Evolutionary conservation across 2,329 filamentous ascomycete genomes (phyloP).

Genomic region (Microcyclospora pomicola): DNA sequence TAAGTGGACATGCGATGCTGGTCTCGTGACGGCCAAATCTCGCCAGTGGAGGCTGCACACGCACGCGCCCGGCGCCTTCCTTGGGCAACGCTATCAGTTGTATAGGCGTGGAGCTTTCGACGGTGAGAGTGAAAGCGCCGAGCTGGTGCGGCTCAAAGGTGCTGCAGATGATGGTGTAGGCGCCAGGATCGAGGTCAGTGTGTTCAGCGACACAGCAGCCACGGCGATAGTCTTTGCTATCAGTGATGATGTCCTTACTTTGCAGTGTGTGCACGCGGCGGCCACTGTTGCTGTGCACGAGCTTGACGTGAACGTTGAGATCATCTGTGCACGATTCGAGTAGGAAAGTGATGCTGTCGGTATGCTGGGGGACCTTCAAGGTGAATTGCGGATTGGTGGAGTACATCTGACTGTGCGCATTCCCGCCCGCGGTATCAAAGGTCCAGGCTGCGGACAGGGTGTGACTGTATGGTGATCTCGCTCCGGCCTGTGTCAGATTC

Average conservation of each 20-base stretch:
- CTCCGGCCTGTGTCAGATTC: slow-evolving; percentile 45
- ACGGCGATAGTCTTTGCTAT: slow-evolving; percentile 79
- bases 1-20: slow-evolving; percentile 40
- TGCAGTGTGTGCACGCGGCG: slow-evolving; percentile 56
- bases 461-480: slow-evolving; percentile 45
- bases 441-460: slow-evolving; percentile 59
- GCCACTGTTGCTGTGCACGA: slow-evolving; percentile 59
- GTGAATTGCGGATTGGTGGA: slow-evolving; percentile 79
- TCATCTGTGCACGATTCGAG: slow-evolving; percentile 54
- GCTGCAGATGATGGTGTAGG: slow-evolving; percentile 79
- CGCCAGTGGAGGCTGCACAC: slow-evolving; percentile 42
- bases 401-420: slow-evolving; percentile 61
- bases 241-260: slow-evolving; percentile 62
- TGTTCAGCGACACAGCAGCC: slow-evolving; percentile 60
- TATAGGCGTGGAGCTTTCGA: slow-evolving; percentile 51
- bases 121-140: slow-evolving; percentile 58
- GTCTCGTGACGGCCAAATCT: slow-evolving; percentile 37
- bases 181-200: slow-evolving; percentile 48
- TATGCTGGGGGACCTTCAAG: slow-evolving; percentile 42
- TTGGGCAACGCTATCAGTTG: slow-evolving; percentile 48
- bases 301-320: slow-evolving; percentile 67
- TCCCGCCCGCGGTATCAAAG: slow-evolving; percentile 67
- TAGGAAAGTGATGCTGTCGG: slow-evolving; percentile 52
- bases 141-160: slow-evolving; percentile 74
- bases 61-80: slow-evolving; percentile 62